Base-by-base conservation (phyloP, 2,329 filamentous ascomycete genomes). In the Sphaerulina populicola region DNA sequence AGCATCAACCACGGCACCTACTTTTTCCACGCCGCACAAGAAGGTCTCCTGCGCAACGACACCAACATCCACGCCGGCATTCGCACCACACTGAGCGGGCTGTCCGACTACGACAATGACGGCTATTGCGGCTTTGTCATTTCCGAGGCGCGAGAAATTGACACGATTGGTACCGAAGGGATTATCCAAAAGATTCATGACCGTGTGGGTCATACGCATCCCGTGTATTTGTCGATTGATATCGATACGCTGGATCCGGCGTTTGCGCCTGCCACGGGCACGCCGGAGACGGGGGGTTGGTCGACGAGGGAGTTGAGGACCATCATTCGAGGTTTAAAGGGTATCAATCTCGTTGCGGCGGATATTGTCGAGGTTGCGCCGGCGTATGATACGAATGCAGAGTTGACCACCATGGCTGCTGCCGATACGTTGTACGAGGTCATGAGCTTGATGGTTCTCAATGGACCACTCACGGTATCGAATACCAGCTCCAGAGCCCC, bases 311-410 rank as follows among this genome's bases (percentile, higher is more conserved):
- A 88, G 72, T 72, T 88, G 8, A 73, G 84, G 41, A 86, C 83
- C 0, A 87, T 88, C 53, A 72, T 88, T 31, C 72, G 83, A 3
- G 85, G 84, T 0, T 67, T 88, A 1, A 82, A 87, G 63, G 76
- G 78, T 10, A 72, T 88, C 39, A 87, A 88, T 59, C 66, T 53
- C 1, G 86, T 95, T 2, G 90, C 88, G 1, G 90, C 88, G 0
- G 90, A 95, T 70, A 80, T 95, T 40, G 90, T 96, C 5, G 90
- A 95, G 74, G 87, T 94, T 87, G 81, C 84, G 41, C 89, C 89
- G 0, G 85, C 85, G 8, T 95, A 94, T 65, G 88, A 95, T 73
- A 83, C 84, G 8, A 73, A 73, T 5, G 87, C 82, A 1, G 89
- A 94, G 72, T 83, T 83, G 63, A 95, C 88, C 31, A 86, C 86